Base-by-base conservation (phyloP, 108 stramenopile genomes). In the Schizochytrium sp. region DNA sequence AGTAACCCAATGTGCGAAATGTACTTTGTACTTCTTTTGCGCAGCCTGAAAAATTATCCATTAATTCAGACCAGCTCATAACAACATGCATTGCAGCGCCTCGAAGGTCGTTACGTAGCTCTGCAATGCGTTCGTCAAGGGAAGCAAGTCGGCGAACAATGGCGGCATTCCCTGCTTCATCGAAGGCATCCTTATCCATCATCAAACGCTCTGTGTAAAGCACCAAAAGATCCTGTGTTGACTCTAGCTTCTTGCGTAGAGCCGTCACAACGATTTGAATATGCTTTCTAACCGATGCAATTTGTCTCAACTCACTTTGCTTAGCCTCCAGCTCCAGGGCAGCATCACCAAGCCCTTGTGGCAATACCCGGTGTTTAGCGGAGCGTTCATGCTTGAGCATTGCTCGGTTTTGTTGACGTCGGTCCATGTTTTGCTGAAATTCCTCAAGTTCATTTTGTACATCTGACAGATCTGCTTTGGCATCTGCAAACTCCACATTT, bases 191-290 rank as follows among this genome's bases (percentile, higher is more conserved):
- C 53, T 83, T 55, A 50, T 49, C 47, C 47, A 53, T 2, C 76
- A 83, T 55, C 10, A 83, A 28, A 10, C 53, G 47, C 53, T 83
- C 76, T n/a, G 76, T 83, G 3, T 55, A 53, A 5, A 83, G 76
- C 50, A 83, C 76, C 76, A 83, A 55, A 53, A 83, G 76, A 42
- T 83, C 76, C 53, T 83, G 76, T 2, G 76, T n/a, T n/a, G n/a
- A 49, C 47, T 83, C 76, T 28, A 83, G 76, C 2, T 83, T 83
- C 47, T 49, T 55, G 53, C 76, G 76, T 53, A 83, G 47, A 13
- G 53, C 28, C 50, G 28, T 83, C 2, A 13, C 50, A 47, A 83
- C 15, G 28, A 5, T 17, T 38, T 55, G 28, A 5, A 83, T 38
- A 10, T 83, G 47, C 28, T 53, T 17, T 8, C 47, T 5, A 42